Conservation (phyloP, 2,329 filamentous ascomycete genomes). For the Claviceps quebecensis region DNA sequence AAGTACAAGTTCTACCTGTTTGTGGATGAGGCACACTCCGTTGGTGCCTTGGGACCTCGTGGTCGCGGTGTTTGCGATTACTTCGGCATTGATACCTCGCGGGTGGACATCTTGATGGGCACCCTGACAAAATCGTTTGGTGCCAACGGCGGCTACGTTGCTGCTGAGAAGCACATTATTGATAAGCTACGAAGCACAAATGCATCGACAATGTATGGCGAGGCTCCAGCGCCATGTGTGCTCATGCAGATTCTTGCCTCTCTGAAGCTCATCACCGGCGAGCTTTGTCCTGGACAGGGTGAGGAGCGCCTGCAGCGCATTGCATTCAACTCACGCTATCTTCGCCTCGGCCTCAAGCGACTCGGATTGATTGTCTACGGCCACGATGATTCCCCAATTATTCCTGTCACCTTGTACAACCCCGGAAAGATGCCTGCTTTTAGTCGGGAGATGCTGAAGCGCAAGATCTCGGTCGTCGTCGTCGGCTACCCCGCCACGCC, state of each 20-base stretch:
- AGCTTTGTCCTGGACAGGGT: slow-evolving; percentile 77
- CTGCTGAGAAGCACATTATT: slow-evolving; percentile 77
- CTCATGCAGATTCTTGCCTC: slow-evolving; percentile 82
- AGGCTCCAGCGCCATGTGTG: slow-evolving; percentile 76
- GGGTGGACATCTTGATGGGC: slow-evolving; percentile 95
- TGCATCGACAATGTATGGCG: slow-evolving; percentile 72
- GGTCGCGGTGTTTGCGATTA: slow-evolving; percentile 96
- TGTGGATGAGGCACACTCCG: slow-evolving; percentile 90
- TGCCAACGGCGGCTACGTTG: slow-evolving; percentile 92
- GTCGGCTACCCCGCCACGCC: slow-evolving; percentile 96
- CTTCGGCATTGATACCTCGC: slow-evolving; percentile 74
- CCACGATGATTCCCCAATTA: slow-evolving; percentile 94
- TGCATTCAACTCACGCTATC: slow-evolving; percentile 95
- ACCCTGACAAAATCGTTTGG: slow-evolving; percentile 97
- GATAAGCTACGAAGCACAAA: slow-evolving; percentile 82
- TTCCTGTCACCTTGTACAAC: slow-evolving; percentile 88
- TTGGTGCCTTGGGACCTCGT: slow-evolving; percentile 77
- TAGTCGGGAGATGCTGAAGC: slow-evolving; percentile 94
- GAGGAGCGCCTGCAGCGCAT: slow-evolving; percentile 91
- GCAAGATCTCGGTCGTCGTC: slow-evolving; percentile 94
- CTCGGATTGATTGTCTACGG: slow-evolving; percentile 94
- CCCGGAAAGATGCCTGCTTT: slow-evolving; percentile 99
- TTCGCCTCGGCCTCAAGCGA: slow-evolving; percentile 92
- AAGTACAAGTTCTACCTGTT: slow-evolving; percentile 97
- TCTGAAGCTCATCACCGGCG: slow-evolving; percentile 77